phyloP scores from a whole-genome alignment of 768 basidiomycete genomes.

The Rhizopogon rudus region DNA sequence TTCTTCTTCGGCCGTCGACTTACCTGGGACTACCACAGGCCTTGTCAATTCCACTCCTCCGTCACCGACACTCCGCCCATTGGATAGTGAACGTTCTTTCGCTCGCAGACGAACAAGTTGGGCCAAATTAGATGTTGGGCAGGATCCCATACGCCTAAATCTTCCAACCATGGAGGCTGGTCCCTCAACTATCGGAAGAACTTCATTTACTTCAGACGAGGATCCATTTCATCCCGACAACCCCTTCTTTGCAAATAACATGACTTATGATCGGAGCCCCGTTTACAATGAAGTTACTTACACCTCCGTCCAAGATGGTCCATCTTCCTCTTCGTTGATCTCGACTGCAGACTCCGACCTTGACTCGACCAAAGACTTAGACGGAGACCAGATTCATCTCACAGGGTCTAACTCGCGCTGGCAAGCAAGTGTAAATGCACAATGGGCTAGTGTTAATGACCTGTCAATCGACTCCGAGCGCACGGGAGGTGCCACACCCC shows the following conservation, averaged over 20 bases:
- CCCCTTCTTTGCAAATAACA: constrained; percentile 28
- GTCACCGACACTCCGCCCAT: constrained; percentile 41
- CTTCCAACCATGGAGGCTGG: constrained; percentile 19
- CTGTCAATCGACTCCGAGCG: constrained; percentile 43
- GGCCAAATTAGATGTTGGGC: constrained; percentile 41
- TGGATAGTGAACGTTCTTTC: constrained; percentile 30
- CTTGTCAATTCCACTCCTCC: constrained; percentile 40
- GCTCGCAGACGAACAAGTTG: constrained; percentile 57
- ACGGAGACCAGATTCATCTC: constrained; percentile 57
- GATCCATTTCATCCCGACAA: constrained; percentile 47
- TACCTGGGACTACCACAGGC: constrained; percentile 42
- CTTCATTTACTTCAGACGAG: constrained; percentile 26
- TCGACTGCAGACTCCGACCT: constrained; percentile 22
- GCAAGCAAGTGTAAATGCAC: constrained; percentile 24
- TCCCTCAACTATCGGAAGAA: constrained; percentile 16
- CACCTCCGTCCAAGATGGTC: constrained; percentile 36
- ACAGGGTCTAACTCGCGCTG: constrained; percentile 47
- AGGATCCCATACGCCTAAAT: constrained; percentile 44
- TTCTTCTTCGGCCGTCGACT: constrained; percentile 52
- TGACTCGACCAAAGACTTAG: constrained; percentile 35
- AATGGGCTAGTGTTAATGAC: constrained; percentile 20
- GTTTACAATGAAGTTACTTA: constrained; percentile 8
- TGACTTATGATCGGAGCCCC: not conserved
- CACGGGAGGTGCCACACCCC: constrained; percentile 34
- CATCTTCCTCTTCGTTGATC: constrained; percentile 51